phyloP scores from a whole-genome alignment of 2,329 filamentous ascomycete genomes.

The Diaporthe amygdali region DNA sequence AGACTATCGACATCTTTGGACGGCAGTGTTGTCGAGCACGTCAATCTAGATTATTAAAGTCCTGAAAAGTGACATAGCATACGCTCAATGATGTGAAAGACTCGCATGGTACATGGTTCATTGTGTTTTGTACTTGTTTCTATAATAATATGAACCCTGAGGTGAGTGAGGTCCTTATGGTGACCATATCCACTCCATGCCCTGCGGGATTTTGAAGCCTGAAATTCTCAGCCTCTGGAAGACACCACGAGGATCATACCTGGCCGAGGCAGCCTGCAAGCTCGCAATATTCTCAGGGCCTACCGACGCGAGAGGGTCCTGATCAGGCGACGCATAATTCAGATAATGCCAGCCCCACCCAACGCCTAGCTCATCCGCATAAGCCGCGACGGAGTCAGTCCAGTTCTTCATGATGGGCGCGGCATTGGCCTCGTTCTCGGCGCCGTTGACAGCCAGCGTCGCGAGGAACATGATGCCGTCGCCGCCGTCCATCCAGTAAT shows the following conservation, averaged over 20 bases:
- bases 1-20: too few species aligned
- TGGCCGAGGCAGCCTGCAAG: constrained; percentile 1
- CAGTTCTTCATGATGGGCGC: constrained; percentile 41
- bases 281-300: constrained; percentile 8
- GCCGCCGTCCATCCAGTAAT: constrained; percentile 32
- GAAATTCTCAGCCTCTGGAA: constrained; percentile 10
- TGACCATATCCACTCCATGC: neutral
- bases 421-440: constrained; percentile 39
- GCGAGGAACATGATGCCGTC: constrained; percentile 40
- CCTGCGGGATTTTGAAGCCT: neutral
- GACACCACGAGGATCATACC: neutral
- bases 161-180: neutral
- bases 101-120: too few species aligned
- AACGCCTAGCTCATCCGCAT: constrained; percentile 31
- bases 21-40: too few species aligned
- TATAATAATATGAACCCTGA: neutral
- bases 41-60: too few species aligned
- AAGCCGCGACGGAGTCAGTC: constrained; percentile 35
- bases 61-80: too few species aligned
- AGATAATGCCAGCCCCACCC: constrained; percentile 28
- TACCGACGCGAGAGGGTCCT: constrained; percentile 8
- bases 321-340: constrained; percentile 7
- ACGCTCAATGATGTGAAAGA: too few species aligned
- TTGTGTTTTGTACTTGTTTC: neutral
- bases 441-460: constrained; percentile 36